Evolutionary conservation across 805 yeast genomes (phyloP).

Genomic region (Ogataea polymorpha): DNA sequence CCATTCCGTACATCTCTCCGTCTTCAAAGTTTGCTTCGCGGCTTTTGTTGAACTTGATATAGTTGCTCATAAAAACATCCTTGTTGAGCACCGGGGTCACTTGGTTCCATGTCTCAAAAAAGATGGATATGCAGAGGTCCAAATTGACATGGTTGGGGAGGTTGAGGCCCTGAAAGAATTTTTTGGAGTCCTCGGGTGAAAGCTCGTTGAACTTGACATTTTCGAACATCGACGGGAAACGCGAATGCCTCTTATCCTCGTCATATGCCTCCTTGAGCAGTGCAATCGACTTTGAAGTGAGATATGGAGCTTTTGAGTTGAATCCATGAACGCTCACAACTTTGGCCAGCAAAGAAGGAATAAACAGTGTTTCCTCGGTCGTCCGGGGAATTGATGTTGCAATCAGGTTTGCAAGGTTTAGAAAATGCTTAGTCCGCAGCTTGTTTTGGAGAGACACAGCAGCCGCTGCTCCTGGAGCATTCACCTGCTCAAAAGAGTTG

Average conservation of each 20-base stretch:
- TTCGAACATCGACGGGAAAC: slow-evolving; percentile 31
- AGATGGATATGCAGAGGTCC: slow-evolving; percentile 65
- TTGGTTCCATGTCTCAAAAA: slow-evolving; percentile 76
- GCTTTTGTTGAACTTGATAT: slow-evolving; percentile 44
- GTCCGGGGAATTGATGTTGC: slow-evolving; percentile 74
- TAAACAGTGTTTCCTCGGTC: slow-evolving; percentile 73
- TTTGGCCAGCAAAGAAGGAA: slow-evolving; percentile 67
- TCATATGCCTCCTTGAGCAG: slow-evolving; percentile 53
- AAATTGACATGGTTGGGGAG: slow-evolving; percentile 55
- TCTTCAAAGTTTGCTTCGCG: slow-evolving; percentile 43
- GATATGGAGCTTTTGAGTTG: slow-evolving; percentile 63
- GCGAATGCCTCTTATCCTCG: slow-evolving; percentile 32
- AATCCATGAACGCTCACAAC: slow-evolving; percentile 71
- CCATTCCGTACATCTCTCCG: slow-evolving; percentile 41
- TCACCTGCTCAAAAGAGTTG: slow-evolving; percentile 54
- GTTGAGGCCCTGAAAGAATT: slow-evolving; percentile 42
- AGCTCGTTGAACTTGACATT: slow-evolving; percentile 38
- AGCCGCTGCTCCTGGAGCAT: slow-evolving; percentile 78
- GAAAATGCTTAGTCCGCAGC: slow-evolving; percentile 40
- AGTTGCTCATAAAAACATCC: slow-evolving; percentile 61
- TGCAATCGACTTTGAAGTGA: slow-evolving; percentile 70
- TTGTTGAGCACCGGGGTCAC: slow-evolving; percentile 68
- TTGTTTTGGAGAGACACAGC: slow-evolving; percentile 52
- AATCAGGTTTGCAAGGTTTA: slow-evolving; percentile 53
- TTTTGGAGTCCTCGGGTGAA: slow-evolving; percentile 39